These are phyloP conservation scores for Diaporthe sp. DNA, from an alignment of 2,329 filamentous ascomycete species.

Conservation along the genomic window DNA sequence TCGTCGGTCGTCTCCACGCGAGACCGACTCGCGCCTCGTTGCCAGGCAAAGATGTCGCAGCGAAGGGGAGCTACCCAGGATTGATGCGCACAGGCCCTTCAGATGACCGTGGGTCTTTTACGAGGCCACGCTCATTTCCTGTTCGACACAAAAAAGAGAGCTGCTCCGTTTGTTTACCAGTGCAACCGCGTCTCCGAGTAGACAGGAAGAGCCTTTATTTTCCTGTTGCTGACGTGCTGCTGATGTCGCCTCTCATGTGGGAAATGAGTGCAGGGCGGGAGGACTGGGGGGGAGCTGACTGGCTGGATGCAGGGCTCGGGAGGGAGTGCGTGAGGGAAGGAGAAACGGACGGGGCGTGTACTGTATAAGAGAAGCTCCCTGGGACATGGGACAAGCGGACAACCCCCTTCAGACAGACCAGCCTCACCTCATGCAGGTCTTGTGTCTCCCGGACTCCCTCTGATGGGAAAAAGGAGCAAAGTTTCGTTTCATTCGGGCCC, in stretches of 20 bases:
- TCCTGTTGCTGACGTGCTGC: constrained; percentile 19
- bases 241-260: not conserved
- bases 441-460: constrained; percentile 18
- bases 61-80: constrained; percentile 13
- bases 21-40: constrained; percentile 24
- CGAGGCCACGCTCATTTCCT: constrained; percentile 25
- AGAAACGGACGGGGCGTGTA: not conserved
- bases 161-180: constrained; percentile 17
- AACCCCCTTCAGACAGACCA: constrained; percentile 24
- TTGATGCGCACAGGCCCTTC: constrained; percentile 29
- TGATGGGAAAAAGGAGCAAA: constrained; percentile 9
- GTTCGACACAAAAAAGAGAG: not conserved
- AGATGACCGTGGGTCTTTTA: constrained; percentile 28
- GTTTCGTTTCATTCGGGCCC: constrained; percentile 25
- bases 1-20: constrained; percentile 15
- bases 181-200: not conserved
- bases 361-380: constrained; percentile 27
- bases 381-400: constrained; percentile 10
- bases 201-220: not conserved
- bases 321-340: constrained; percentile 1
- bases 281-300: not conserved
- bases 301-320: constrained; percentile 15
- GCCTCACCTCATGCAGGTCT: constrained; percentile 32
- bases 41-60: constrained; percentile 30
- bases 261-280: not conserved